Evolutionary conservation across 2,329 filamentous ascomycete genomes (phyloP).

Genomic region (Fusarium sororula): DNA sequence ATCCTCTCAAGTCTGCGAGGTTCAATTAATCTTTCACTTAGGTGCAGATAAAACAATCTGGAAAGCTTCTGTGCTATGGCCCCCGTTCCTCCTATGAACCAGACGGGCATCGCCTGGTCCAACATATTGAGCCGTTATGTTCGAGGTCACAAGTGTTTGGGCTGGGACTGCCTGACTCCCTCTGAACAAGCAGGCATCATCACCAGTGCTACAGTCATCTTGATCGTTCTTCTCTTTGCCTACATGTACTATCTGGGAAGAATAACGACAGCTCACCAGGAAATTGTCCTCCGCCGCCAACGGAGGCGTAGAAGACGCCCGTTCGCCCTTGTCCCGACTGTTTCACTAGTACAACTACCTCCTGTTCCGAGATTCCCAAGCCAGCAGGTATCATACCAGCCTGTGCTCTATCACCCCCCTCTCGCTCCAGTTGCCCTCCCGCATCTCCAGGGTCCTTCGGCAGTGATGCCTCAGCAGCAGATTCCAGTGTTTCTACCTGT

Average conservation of each 20-base stretch:
- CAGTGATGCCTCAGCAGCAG: slow-evolving; percentile 1
- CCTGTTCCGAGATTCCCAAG: slow-evolving; percentile 21
- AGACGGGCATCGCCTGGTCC: neutral
- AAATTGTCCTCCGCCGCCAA: slow-evolving; percentile 8
- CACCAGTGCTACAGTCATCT: slow-evolving; percentile 46
- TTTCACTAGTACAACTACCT: slow-evolving; percentile 26
- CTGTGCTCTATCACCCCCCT: slow-evolving; percentile 20
- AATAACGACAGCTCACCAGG: slow-evolving; percentile 27
- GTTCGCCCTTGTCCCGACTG: neutral
- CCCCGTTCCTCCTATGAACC: neutral
- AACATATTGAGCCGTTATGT: neutral
- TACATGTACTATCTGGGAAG: slow-evolving; percentile 50
- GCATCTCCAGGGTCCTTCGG: neutral
- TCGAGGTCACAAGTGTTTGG: slow-evolving; percentile 37
- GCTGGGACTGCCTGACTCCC: slow-evolving; percentile 53
- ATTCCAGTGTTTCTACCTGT: slow-evolving; percentile 1
- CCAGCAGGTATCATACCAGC: slow-evolving; percentile 23
- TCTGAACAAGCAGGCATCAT: slow-evolving; percentile 53
- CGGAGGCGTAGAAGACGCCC: slow-evolving; percentile 4
- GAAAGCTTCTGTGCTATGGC: neutral
- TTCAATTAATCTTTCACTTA: neutral
- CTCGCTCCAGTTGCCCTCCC: neutral
- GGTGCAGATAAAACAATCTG: neutral
- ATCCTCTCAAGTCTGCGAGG: neutral
- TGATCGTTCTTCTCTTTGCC: slow-evolving; percentile 42